Evolutionary conservation across 176 grass and related monocot genomes (phyloP).

Genomic region (Eragrostis curvula): DNA sequence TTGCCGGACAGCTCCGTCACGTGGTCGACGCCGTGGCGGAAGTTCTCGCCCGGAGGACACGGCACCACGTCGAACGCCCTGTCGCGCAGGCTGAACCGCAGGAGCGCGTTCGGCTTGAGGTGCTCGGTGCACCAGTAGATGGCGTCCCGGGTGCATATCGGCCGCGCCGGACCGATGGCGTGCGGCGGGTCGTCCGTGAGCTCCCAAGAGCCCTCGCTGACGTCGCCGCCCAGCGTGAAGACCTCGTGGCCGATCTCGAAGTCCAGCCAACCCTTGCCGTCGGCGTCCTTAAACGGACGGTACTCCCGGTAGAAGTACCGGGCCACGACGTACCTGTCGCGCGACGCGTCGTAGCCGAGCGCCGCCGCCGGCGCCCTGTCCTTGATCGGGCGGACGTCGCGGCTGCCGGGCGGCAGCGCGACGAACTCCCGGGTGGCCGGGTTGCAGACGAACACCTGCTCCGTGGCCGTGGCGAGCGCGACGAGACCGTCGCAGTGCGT

Average conservation of each 20-base stretch:
- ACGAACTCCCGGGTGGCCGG: background rate
- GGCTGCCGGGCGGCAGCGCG: background rate
- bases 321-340: background rate
- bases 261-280: background rate
- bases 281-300: background rate
- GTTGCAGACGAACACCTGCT: background rate
- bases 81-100: conserved; percentile 24
- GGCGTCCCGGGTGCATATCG: background rate
- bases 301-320: background rate
- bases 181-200: background rate
- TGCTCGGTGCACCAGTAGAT: background rate
- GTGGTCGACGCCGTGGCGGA: background rate
- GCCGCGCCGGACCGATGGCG: background rate
- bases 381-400: background rate
- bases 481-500: conserved; percentile 34
- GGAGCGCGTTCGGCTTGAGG: background rate
- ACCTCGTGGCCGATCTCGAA: background rate
- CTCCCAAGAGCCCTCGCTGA: background rate
- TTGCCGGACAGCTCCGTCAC: background rate
- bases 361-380: background rate
- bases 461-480: background rate
- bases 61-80: conserved; percentile 4
- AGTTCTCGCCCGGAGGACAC: background rate
- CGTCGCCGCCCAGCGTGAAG: background rate
- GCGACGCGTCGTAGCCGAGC: background rate